Evolutionary conservation across 768 basidiomycete genomes (phyloP), one percentile per base, ranked within the genome.

Genomic region (Suillus clintonianus): DNA sequence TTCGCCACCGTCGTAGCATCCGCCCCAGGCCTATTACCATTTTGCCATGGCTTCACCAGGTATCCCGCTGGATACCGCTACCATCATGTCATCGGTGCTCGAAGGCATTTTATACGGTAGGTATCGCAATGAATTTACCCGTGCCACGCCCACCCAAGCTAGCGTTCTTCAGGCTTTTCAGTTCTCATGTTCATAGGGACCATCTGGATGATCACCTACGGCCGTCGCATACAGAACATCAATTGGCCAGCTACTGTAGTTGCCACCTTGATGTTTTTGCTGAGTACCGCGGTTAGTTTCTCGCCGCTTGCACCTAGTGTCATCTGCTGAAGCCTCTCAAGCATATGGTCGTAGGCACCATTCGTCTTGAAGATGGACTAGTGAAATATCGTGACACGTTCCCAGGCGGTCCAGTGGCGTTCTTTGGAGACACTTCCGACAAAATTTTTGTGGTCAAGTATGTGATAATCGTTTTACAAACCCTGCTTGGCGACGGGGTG

Each of bases 391-490:
- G 72, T 8, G 66, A 68, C 39, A 65, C 56, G 3, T 64, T 58
- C n/a, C 69, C 65, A 14, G 71, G 71, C 6, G 72, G 72, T 3
- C 67, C 74, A 7, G 8, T 45, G 4, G 70, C 65, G 4, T 74
- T 64, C 58, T 72, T 75, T 58, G 67, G 64, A 1, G 63, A 69
- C 39, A 37, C 57, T 14, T 64, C 66, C 24, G 37, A 74, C 41
- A 54, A 57, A 17, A 70, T 68, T 0, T 71, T 71, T 54, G 58
- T 72, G n/a, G 66, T 69, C 51, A 71, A 72, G 54, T 68, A 68
- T 55, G 65, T 53, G 2, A 53, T 74, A 14, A 68, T 68, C 45
- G 41, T 19, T 24, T 17, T 69, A 19, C 67, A 69, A 55, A 61
- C 60, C 5, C 36, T 45, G 13, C 34, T 64, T 32, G 63, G 63